Evolutionary conservation across 2,329 filamentous ascomycete species (phyloP).

Genomic region (Helotiales sp.): DNA sequence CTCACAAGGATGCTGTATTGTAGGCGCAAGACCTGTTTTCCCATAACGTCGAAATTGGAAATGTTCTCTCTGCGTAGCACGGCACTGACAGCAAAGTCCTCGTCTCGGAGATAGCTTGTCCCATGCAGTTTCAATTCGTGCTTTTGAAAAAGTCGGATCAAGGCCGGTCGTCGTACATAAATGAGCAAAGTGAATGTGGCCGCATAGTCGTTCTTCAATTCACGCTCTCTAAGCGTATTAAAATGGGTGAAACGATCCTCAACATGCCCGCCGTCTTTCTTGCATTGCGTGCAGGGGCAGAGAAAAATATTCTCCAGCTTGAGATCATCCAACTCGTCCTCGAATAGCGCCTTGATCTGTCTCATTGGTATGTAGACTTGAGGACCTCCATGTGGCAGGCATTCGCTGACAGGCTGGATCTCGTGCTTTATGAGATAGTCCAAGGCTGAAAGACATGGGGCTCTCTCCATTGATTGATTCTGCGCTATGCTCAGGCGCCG

Average conservation of each 20-base stretch:
- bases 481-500: not conserved
- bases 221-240: not conserved
- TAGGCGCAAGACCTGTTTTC: not conserved
- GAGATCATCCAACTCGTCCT: not conserved
- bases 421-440: constrained; percentile 1
- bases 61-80: not conserved
- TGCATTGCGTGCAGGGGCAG: not conserved
- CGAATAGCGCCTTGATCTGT: not conserved
- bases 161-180: not conserved
- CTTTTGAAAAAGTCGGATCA: constrained; percentile 1
- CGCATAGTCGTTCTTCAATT: not conserved
- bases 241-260: not conserved
- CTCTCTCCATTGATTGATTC: constrained; percentile 1
- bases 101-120: not conserved
- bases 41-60: not conserved
- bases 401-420: not conserved
- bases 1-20: constrained; percentile 2
- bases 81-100: not conserved
- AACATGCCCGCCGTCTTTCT: not conserved
- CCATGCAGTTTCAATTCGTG: constrained; percentile 2
- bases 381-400: not conserved
- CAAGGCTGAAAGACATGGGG: not conserved
- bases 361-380: not conserved
- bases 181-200: constrained; percentile 1
- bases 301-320: constrained; percentile 2